These are phyloP conservation scores for Wallacemonas sp. DNA, from an alignment of 208 protist species.

Conservation along the genomic window DNA sequence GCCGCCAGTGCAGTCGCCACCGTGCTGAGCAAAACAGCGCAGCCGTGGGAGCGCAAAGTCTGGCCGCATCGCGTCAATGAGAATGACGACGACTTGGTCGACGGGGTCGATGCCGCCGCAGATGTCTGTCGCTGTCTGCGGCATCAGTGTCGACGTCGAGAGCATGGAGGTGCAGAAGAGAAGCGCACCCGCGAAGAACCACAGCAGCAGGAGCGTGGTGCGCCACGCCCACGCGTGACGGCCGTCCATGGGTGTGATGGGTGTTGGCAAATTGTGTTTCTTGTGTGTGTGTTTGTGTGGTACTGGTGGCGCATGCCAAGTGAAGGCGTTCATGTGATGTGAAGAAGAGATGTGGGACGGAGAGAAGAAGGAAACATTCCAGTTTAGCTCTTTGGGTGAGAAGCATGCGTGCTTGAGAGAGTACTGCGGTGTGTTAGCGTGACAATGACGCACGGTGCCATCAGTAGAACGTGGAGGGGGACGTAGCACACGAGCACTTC, in stretches of 20 bases:
- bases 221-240: constrained; percentile 25
- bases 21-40: constrained; percentile 32
- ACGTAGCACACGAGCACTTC: no score
- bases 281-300: background rate
- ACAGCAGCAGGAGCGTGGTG: constrained; percentile 22
- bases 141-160: constrained; percentile 40
- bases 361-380: no score
- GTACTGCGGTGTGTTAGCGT: no score
- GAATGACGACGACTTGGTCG: constrained; percentile 71
- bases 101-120: constrained; percentile 33
- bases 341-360: constrained; percentile 1
- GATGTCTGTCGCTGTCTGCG: constrained; percentile 23
- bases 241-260: constrained; percentile 3
- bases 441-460: no score
- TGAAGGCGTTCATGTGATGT: no score
- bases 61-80: constrained; percentile 72
- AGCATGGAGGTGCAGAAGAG: constrained; percentile 68
- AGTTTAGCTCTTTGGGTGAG: no score
- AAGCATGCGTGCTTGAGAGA: no score
- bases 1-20: constrained; percentile 42
- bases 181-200: constrained; percentile 39
- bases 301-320: no score
- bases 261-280: no score
- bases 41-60: constrained; percentile 60
- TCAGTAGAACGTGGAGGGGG: no score